These are phyloP conservation scores for Pichia norvegensis DNA, from an alignment of 1,139 yeast genomes.

Conservation along the genomic window DNA sequence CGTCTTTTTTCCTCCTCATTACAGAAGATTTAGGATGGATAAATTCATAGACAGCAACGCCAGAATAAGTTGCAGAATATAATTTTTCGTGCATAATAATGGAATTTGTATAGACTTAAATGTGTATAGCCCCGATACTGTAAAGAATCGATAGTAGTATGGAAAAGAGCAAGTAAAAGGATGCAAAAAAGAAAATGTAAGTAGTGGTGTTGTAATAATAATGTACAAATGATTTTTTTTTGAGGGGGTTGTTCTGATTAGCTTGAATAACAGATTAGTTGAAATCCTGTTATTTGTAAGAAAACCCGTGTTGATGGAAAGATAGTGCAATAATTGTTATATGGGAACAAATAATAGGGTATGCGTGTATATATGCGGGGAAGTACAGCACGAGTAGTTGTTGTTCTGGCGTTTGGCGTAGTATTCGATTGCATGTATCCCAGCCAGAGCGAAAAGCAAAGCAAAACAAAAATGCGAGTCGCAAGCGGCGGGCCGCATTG, in stretches of 20 bases:
- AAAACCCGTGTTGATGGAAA: too few relatives aligned
- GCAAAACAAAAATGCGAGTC: background rate
- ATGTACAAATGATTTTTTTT: too few relatives aligned
- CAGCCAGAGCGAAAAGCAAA: background rate
- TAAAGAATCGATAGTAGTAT: background rate
- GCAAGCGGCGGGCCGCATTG: too few relatives aligned
- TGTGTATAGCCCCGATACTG: too few relatives aligned
- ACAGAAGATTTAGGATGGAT: conserved; percentile 76
- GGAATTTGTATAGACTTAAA: too few relatives aligned
- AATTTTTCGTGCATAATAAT: conserved; percentile 35
- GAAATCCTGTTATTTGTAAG: too few relatives aligned
- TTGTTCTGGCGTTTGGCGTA: background rate
- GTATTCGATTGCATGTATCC: background rate
- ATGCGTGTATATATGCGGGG: too few relatives aligned
- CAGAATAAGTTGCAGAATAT: conserved; percentile 75
- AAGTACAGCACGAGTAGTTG: too few relatives aligned
- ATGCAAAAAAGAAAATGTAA: background rate
- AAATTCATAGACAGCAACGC: conserved; percentile 86
- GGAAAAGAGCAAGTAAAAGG: background rate
- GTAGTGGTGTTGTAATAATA: background rate
- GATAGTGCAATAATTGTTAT: too few relatives aligned
- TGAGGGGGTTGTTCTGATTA: too few relatives aligned
- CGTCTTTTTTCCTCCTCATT: conserved; percentile 85
- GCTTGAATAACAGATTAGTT: too few relatives aligned
- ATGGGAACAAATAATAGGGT: too few relatives aligned